Evolutionary conservation across 2,329 filamentous ascomycete species (phyloP), one percentile per base, ranked within the genome.

Genomic region (Aureobasidium sp.): DNA sequence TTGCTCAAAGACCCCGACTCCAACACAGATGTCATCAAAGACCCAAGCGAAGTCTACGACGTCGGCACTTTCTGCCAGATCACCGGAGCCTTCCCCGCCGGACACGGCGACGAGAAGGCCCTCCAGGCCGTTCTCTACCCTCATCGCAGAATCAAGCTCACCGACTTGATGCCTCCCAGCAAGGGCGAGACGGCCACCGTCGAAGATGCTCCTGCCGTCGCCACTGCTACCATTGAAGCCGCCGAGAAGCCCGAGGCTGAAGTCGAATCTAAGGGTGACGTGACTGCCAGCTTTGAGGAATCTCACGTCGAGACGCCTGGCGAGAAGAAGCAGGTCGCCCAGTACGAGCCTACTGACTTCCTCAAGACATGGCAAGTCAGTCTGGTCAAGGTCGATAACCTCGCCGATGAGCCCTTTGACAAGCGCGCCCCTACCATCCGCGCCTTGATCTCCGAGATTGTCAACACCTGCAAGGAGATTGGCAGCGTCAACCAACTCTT

Each of bases 401-500:
- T 99, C 60, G 80, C 82, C 0, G 94, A 99, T 70, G 89, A 96
- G 70, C 87, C 91, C 0, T 90, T 90, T 72, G 94, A 97, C 73
- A 88, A 91, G 71, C 95, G 93, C 76, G 94, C 89, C 70, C 87
- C 88, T 20, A 87, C 94, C 37, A 91, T 97, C 64, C 87, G 91
- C 61, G 94, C 94, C 14, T 86, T 99, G 49, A 94, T 93, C 55
- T 96, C 93, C 70, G 95, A 99, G 77, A 97, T 99, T 65, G 91
- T 99, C 72, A 97, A 97, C 73, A 94, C 96, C 0, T 97, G 97
- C 81, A 97, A 97, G 77, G 92, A 97, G 73, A 91, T 99, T 60
- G 93, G 93, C 11, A 88, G 87, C 48, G 85, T 97, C 76, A 99
- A 97, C 77, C 91, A 89, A 64, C 82, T 99, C 22, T 99, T 99